phyloP scores from a whole-genome alignment of 441 rosid species.

The Iberis amara region DNA sequence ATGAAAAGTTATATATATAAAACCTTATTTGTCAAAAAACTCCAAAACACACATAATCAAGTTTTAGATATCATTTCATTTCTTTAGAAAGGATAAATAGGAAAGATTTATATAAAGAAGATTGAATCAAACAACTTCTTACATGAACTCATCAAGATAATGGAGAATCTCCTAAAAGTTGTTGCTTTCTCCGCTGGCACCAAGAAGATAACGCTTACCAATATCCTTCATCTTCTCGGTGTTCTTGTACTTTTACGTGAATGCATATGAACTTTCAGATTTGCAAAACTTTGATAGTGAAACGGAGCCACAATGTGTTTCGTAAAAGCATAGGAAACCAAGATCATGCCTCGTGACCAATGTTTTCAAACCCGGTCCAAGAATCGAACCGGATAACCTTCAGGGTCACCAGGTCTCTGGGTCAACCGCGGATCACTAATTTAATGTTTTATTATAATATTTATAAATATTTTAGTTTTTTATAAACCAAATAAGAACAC shows the following conservation, averaged over 20 bases:
- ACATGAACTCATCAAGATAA: conserved; percentile 90
- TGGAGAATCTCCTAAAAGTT: conserved; percentile 92
- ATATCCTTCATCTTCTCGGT: conserved; percentile 78
- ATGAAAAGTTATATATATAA: too few species aligned
- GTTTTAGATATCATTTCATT: too few species aligned
- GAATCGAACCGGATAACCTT: too few species aligned
- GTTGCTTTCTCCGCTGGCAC: conserved; percentile 93
- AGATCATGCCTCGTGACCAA: not conserved
- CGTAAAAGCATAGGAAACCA: not conserved
- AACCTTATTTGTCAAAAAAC: too few species aligned
- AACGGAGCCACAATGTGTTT: not conserved
- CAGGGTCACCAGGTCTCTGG: too few species aligned
- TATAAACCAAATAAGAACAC: too few species aligned
- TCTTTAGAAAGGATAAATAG: not conserved
- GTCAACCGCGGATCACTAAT: too few species aligned
- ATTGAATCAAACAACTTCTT: conserved; percentile 21
- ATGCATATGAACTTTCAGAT: conserved; percentile 83
- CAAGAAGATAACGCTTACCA: conserved; percentile 92
- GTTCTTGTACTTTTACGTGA: conserved; percentile 83
- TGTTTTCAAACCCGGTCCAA: too few species aligned
- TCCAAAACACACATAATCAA: too few species aligned
- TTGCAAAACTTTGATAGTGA: not conserved
- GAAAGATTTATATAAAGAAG: not conserved
- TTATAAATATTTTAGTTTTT: too few species aligned
- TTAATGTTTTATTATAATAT: too few species aligned